Evolutionary conservation across 1,284 basidiomycete species (phyloP), one percentile per base, ranked within the genome.

Genomic region (Ganoderma meredithae): DNA sequence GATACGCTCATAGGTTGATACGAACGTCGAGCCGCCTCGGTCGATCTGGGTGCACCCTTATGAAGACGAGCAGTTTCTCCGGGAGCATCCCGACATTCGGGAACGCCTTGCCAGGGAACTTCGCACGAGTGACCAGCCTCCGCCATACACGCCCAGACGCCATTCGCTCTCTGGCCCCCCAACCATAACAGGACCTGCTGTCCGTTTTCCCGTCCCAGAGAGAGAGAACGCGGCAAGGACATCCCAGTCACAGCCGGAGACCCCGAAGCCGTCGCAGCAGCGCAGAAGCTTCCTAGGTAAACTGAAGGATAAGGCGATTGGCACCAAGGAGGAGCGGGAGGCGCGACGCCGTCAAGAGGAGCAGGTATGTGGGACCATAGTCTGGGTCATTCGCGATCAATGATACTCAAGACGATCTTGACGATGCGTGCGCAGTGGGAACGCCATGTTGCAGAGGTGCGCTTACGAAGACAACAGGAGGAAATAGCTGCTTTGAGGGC

Each of bases 31-130:
- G 3, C 91, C 91, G n/a, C 86, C 90, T 7, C 85, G 91, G 3
- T 83, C 88, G 0, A 91, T 88, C 71, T 93, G 91, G 91, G 82
- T 84, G 3, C 90, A 93, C 74, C 91, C 91, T 1, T 88, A 86
- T 69, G 88, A 92, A 65, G 90, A 92, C 74, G 85, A 88, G 63
- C 83, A 86, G 66, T 92, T 84, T 76, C 80, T 91, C 33, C 73
- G 68, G 19, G 85, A 87, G 66, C 85, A 91, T 72, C 88, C 90
- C 15, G 84, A 86, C 15, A 72, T 82, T 13, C 77, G 78, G 60
- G 80, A 84, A 65, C 83, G 82, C 72, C 72, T 82, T 6, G 73
- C 73, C 12, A 72, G 70, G 39, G 73, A 70, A 60, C n/a, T 36
- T 43, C 72, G 74, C 62, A 52, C 66, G 12, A 58, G 67, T 60